Evolutionary conservation across 345 rosid genomes (phyloP).

Genomic region (Arabis alpina): DNA sequence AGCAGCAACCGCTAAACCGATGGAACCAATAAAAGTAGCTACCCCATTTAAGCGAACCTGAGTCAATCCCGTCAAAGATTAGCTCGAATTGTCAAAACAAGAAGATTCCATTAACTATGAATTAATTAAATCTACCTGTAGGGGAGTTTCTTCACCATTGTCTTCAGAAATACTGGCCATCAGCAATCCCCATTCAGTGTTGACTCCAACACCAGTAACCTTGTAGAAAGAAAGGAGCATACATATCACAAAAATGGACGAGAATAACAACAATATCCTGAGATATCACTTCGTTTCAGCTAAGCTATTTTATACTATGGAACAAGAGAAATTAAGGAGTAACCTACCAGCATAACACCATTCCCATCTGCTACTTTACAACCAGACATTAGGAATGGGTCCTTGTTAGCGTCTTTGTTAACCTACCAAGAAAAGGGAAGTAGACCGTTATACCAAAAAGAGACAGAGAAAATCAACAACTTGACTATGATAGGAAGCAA

Average conservation of each 20-base stretch:
- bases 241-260: background rate
- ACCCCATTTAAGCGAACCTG: conserved; percentile 98
- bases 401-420: conserved; percentile 71
- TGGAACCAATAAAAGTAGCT: conserved; percentile 93
- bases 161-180: conserved; percentile 99
- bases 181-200: conserved; percentile 98
- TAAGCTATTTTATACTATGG: background rate
- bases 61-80: conserved; percentile 15
- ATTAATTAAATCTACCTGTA: conserved; percentile 65
- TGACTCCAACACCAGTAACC: conserved; percentile 94
- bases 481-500: background rate
- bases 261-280: background rate
- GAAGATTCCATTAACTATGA: background rate
- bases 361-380: conserved; percentile 98
- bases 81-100: conserved; percentile 17
- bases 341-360: conserved; percentile 86
- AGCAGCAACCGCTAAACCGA: conserved; percentile 79
- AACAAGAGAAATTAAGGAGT: background rate
- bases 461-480: background rate
- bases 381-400: conserved; percentile 97
- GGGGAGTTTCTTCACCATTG: conserved; percentile 96
- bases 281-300: background rate
- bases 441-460: background rate
- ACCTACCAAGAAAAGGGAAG: conserved; percentile 52
- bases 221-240: conserved; percentile 38